A percentile compares a stretch with the other conserved stretches of the same genome.
Conservation (phyloP, 306 rosid species). For the Glycyrrhiza uralensis region DNA sequence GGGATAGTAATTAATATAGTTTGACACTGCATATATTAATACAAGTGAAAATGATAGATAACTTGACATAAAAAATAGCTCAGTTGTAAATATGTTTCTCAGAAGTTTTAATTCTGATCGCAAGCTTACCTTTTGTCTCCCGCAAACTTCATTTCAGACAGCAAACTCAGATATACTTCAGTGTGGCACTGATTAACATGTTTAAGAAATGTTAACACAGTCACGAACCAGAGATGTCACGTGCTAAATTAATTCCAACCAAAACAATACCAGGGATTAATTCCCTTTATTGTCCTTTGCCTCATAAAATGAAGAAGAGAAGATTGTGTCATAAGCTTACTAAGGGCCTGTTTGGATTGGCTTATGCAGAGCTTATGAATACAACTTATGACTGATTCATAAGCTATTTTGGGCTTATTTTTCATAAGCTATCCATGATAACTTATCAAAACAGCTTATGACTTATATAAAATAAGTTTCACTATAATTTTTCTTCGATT, state of each 20-base stretch:
- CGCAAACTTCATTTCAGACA: constrained; percentile 34
- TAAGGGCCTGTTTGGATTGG: no score
- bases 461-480: no score
- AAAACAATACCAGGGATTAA: background rate
- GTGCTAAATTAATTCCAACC: constrained; percentile 28
- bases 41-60: constrained; percentile 1
- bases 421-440: no score
- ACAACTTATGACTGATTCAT: no score
- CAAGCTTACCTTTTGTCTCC: constrained; percentile 44
- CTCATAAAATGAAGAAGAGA: constrained; percentile 3
- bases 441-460: no score
- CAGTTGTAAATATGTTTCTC: background rate
- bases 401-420: no score
- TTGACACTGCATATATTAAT: background rate
- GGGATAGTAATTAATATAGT: background rate
- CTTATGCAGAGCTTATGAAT: no score
- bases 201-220: background rate
- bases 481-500: no score
- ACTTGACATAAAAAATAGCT: constrained; percentile 1
- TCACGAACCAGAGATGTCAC: constrained; percentile 17
- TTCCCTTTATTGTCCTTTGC: background rate
- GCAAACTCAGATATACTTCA: constrained; percentile 22
- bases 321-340: no score
- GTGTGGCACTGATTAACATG: constrained; percentile 35
- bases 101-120: constrained; percentile 21